A percentile compares a stretch with the other conserved stretches of the same genome.
Conservation (phyloP, 805 yeast species). For the Teunomyces pallodes region DNA sequence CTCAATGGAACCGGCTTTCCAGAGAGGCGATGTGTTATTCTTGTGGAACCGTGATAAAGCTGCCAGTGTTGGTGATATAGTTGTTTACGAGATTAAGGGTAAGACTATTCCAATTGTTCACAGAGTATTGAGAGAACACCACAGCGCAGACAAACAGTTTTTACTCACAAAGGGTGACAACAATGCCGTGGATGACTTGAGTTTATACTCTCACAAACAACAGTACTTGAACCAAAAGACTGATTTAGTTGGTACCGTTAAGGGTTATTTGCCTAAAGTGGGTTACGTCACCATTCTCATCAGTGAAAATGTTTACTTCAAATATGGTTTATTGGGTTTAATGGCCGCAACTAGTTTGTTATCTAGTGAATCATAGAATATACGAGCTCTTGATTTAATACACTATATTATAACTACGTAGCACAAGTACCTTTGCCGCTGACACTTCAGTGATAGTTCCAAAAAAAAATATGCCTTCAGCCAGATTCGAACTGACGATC, state of each 20-base stretch:
- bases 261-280: constrained; percentile 82
- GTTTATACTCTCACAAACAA: constrained; percentile 75
- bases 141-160: constrained; percentile 54
- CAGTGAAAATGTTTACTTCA: constrained; percentile 83
- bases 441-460: background rate
- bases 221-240: constrained; percentile 69
- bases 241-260: constrained; percentile 89
- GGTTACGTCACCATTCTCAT: constrained; percentile 91
- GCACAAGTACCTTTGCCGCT: background rate
- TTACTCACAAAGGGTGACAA: constrained; percentile 95
- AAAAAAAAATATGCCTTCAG: constrained; percentile 21
- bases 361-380: constrained; percentile 13
- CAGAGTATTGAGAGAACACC: constrained; percentile 86
- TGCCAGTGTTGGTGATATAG: constrained; percentile 84
- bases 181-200: constrained; percentile 87
- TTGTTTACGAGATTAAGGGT: constrained; percentile 81
- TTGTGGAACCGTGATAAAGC: constrained; percentile 78
- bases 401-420: no score
- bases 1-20: constrained; percentile 99
- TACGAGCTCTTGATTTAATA: background rate
- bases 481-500: constrained; percentile 34
- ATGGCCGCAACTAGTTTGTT: constrained; percentile 70
- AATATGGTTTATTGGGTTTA: constrained; percentile 71
- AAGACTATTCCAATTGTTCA: constrained; percentile 95
- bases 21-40: constrained; percentile 91